Base-by-base conservation (phyloP, 169 alveolate genomes). In the Plasmodium malariae region DNA sequence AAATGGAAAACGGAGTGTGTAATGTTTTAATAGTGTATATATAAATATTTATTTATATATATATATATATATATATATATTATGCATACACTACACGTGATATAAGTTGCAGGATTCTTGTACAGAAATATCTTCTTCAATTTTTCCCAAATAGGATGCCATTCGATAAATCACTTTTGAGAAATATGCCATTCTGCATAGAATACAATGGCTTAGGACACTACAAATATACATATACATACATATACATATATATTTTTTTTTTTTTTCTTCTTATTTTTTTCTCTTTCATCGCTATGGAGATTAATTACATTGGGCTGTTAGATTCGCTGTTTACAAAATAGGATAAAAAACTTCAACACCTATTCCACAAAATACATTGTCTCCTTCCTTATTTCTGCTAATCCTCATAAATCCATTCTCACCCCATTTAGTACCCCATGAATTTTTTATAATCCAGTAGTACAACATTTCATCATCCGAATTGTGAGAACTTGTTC, bases 371-470 rank as follows among this genome's bases (percentile, higher is more conserved):
- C 91, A 83, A 57, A 83, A 83, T 6, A 67, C 48, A 32, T 83
- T 69, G 54, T 83, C 86, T 67, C 91, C 91, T 11, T 28, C 51
- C 45, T 37, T 69, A 21, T 83, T 83, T 83, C 91, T 69, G 24
- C 60, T 69, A 49, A 96, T 60, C 86, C 95, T 96, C 89, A 94
- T 92, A 68, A 85, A 96, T 0, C 98, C 98, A 45, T 94, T 85
- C 19, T 96, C 97, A 43, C 98, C 98, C 98, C 98, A 96, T n/a
- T 69, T 70, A 3, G 76, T 51, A 19, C 98, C 95, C 98, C 98
- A 96, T 19, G 98, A 96, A 91, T 96, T 96, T 92, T 95, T 92
- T 51, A 96, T 89, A 12, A 96, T 88, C 98, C 98, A 96, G 88
- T 95, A 96, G 40, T 83, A 83, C 30, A 67, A 21, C 2, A 51